Conservation (phyloP, 306 rosid species). For the Quercus aquifolioides region DNA sequence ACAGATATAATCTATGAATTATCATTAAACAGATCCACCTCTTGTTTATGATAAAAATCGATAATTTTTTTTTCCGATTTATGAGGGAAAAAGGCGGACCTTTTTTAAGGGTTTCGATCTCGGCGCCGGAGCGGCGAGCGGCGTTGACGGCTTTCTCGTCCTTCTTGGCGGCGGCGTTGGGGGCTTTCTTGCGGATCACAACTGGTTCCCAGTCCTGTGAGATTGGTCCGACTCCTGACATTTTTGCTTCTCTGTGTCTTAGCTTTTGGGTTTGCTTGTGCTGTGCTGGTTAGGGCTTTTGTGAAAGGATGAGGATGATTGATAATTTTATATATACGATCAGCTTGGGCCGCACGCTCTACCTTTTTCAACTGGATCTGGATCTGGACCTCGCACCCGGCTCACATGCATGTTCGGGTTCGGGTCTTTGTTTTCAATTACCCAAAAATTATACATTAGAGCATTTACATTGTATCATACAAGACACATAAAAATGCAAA, state of each 20-base stretch:
- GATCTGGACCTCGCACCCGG: no score
- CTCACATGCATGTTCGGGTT: no score
- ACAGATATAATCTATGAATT: no score
- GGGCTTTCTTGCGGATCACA: conserved; percentile 80
- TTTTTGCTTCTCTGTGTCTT: not conserved
- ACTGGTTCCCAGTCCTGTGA: conserved; percentile 92
- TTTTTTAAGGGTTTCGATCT: conserved; percentile 74
- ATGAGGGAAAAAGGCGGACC: conserved; percentile 22
- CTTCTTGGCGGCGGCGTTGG: conserved; percentile 81
- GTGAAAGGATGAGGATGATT: not conserved
- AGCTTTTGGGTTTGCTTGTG: not conserved
- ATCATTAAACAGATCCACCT: no score
- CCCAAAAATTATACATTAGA: no score
- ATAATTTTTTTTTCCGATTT: no score
- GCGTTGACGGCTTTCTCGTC: conserved; percentile 96
- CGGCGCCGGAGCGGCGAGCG: conserved; percentile 87
- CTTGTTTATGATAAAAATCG: no score
- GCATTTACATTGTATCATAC: no score
- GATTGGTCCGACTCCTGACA: conserved; percentile 77
- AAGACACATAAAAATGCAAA: no score
- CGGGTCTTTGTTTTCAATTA: no score
- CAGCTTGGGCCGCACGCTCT: not conserved
- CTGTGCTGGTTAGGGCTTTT: not conserved
- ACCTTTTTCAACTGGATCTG: not conserved
- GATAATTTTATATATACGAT: not conserved